phyloP scores from a whole-genome alignment of 108 stramenopile species.

The Epithemia pelagica region DNA sequence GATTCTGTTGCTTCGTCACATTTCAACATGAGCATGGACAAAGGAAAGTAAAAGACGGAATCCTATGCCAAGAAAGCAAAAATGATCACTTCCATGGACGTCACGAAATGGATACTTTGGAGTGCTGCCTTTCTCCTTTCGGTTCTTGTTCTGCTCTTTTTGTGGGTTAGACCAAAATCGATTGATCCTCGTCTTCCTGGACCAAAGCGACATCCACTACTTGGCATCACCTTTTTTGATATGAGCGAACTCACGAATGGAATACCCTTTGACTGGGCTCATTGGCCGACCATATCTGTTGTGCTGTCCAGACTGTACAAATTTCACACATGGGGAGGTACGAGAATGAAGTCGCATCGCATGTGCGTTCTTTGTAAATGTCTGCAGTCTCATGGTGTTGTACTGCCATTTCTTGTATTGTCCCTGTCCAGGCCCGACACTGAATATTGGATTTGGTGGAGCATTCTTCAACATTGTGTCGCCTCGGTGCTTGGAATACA shows the following conservation, averaged over 20 bases:
- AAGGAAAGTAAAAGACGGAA: too few species aligned
- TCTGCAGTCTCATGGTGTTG: too few species aligned
- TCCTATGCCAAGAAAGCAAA: too few species aligned
- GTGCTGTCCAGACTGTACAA: neutral
- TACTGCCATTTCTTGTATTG: too few species aligned
- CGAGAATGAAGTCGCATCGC: too few species aligned
- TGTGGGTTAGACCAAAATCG: neutral
- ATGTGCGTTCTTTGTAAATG: too few species aligned
- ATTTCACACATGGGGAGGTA: slow-evolving; percentile 4
- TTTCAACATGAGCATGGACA: too few species aligned
- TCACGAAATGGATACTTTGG: too few species aligned
- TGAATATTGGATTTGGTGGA: slow-evolving; percentile 15
- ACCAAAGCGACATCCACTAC: neutral
- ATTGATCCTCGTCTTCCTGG: neutral
- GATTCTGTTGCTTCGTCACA: too few species aligned
- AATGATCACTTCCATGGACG: too few species aligned
- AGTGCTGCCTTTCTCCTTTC: neutral
- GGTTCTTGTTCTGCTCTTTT: neutral
- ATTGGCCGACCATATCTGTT: neutral
- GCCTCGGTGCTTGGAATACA: slow-evolving; percentile 27
- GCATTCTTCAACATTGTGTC: slow-evolving; percentile 15
- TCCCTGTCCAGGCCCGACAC: slow-evolving; percentile 13
- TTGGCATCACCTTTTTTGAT: neutral
- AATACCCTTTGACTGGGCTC: neutral
- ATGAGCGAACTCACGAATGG: neutral